A percentile compares a stretch with the other conserved stretches of the same genome.
These are phyloP conservation scores for Talaromyces wortmannii DNA, from an alignment of 495 filamentous ascomycete species.

Conservation along the genomic window DNA sequence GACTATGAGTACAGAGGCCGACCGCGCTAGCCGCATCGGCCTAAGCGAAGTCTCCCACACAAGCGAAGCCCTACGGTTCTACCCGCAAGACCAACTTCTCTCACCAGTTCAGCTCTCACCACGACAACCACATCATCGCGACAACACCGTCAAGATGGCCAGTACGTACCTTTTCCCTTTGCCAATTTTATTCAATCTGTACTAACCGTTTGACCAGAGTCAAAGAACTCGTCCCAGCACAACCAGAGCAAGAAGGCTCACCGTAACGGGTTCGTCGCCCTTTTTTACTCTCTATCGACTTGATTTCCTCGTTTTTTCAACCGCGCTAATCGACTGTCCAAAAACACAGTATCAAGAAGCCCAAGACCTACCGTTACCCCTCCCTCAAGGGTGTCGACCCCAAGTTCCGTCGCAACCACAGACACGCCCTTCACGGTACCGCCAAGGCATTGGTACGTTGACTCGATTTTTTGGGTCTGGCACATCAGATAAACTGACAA, in stretches of 20 bases:
- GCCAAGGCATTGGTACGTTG: constrained; percentile 89
- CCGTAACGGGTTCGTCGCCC: constrained; percentile 80
- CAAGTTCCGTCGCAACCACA: constrained; percentile 99
- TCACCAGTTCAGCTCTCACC: constrained; percentile 3
- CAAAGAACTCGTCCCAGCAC: constrained; percentile 99
- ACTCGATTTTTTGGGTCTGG: constrained; percentile 3
- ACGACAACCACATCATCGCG: constrained; percentile 28
- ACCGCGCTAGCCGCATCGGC: constrained; percentile 3
- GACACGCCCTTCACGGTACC: constrained; percentile 97
- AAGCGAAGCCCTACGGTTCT: constrained; percentile 1
- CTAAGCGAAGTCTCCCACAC: constrained; percentile 5
- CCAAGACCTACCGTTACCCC: constrained; percentile 97
- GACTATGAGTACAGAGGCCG: not conserved
- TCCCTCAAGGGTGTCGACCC: constrained; percentile 98
- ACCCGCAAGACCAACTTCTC: not conserved
- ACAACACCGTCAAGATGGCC: constrained; percentile 46
- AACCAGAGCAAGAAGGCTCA: constrained; percentile 95
- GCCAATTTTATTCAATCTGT: constrained; percentile 1
- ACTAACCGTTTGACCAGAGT: constrained; percentile 54
- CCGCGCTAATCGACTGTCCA: too few species aligned
- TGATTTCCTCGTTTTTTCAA: not conserved
- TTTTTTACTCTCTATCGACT: constrained; percentile 3
- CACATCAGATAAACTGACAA: constrained; percentile 31
- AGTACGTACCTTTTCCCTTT: constrained; percentile 26
- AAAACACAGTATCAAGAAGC: constrained; percentile 91